phyloP scores from a whole-genome alignment of 805 yeast genomes.

The Priceomyces castillae region DNA sequence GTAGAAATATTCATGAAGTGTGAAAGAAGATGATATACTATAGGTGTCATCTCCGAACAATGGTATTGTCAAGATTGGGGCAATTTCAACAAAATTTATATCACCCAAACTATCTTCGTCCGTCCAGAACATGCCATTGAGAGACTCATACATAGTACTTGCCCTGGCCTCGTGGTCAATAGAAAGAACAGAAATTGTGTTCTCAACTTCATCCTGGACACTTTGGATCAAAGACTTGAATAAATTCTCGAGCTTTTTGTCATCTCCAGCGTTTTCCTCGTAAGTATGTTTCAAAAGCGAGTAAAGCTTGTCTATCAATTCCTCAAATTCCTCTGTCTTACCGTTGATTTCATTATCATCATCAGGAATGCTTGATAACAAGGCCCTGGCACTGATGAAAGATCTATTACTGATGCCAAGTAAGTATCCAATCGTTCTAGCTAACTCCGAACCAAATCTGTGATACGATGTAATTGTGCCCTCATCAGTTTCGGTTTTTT shows the following conservation, averaged over 20 bases:
- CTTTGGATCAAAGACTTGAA: conserved; percentile 30
- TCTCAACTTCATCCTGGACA: conserved; percentile 21
- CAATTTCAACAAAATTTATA: conserved; percentile 25
- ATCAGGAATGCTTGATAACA: conserved; percentile 16
- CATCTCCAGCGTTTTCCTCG: conserved; percentile 7
- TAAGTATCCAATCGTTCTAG: conserved; percentile 22
- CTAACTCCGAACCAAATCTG: conserved; percentile 21
- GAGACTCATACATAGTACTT: conserved; percentile 26
- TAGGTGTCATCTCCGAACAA: conserved; percentile 24
- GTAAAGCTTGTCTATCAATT: conserved; percentile 11
- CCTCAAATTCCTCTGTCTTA: conserved; percentile 19
- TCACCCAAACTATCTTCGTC: conserved; percentile 27
- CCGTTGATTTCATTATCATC: conserved; percentile 13
- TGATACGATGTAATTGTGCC: conserved; percentile 3
- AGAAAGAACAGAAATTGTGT: conserved; percentile 27
- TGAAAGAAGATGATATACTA: conserved; percentile 16
- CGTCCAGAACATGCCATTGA: conserved; percentile 39
- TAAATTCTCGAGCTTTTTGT: conserved; percentile 13
- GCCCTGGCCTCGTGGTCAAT: conserved; percentile 30
- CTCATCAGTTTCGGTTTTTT: conserved; percentile 8
- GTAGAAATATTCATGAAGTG: conserved; percentile 29
- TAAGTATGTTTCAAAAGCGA: conserved; percentile 2
- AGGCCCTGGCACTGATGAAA: conserved; percentile 20
- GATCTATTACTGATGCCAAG: conserved; percentile 15
- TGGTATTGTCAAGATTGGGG: conserved; percentile 31